Evolutionary conservation across 768 basidiomycete species (phyloP).

Genomic region (Stropharia rugosoannulata): DNA sequence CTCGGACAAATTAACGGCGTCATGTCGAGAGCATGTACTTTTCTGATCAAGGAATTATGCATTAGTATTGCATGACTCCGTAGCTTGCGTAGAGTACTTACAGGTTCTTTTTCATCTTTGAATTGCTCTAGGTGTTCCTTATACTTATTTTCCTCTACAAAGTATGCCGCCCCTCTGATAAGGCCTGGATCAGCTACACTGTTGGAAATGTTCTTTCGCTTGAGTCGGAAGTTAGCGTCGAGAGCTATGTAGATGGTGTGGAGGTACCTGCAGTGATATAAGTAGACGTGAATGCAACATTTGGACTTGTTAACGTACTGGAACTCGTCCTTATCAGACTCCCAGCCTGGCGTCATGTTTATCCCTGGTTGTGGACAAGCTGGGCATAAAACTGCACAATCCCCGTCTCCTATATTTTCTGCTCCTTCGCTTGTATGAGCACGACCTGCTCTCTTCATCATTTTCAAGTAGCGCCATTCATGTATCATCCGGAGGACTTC

Average conservation of each 20-base stretch:
- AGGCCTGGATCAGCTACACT: background rate
- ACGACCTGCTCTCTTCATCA: slow-evolving; percentile 7
- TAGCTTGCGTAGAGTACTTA: background rate
- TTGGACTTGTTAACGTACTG: no score
- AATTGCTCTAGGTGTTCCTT: background rate
- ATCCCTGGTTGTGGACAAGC: slow-evolving; percentile 7
- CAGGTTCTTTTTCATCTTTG: background rate
- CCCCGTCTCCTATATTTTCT: slow-evolving; percentile 1
- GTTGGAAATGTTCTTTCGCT: background rate
- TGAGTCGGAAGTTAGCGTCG: background rate
- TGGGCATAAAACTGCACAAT: slow-evolving; percentile 9
- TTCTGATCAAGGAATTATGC: background rate
- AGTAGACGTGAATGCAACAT: no score
- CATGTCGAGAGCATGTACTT: slow-evolving; percentile 23
- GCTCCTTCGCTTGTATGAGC: background rate
- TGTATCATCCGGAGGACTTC: slow-evolving; percentile 1
- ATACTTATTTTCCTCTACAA: background rate
- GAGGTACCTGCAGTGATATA: no score
- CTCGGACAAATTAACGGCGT: slow-evolving; percentile 19
- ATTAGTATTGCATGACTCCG: no score
- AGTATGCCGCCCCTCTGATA: background rate
- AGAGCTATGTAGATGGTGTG: no score
- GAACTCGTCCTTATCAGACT: background rate
- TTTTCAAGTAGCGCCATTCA: slow-evolving; percentile 1
- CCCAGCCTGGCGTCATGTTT: background rate